Evolutionary conservation across 768 basidiomycete genomes (phyloP).

Genomic region (Boletus sp.): DNA sequence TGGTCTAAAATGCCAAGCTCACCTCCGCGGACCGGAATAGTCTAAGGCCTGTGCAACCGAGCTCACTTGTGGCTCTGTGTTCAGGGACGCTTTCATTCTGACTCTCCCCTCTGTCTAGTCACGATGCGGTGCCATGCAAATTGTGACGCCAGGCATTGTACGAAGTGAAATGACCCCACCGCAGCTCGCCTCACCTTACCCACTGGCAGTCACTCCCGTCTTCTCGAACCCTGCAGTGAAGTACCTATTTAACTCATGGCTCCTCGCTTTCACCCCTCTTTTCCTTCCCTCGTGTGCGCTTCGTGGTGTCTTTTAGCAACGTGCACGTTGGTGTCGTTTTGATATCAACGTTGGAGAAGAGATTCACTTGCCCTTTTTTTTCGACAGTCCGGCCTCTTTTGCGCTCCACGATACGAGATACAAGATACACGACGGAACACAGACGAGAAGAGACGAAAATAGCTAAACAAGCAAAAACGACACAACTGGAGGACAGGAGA

Average conservation of each 20-base stretch:
- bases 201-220: neutral
- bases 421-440: neutral
- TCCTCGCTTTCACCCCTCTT: neutral
- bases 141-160: constrained; percentile 1
- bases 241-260: constrained; percentile 13
- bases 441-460: neutral
- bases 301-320: constrained; percentile 1
- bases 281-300: constrained; percentile 12
- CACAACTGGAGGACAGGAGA: neutral
- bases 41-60: too few species aligned
- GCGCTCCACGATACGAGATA: neutral
- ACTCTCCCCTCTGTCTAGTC: neutral
- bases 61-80: neutral
- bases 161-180: constrained; percentile 2
- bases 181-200: constrained; percentile 21
- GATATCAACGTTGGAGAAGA: constrained; percentile 8
- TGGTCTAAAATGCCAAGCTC: neutral
- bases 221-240: constrained; percentile 8
- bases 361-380: neutral
- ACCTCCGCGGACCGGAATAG: neutral
- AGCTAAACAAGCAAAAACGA: neutral
- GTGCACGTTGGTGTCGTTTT: neutral
- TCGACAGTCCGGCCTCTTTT: neutral
- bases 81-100: constrained; percentile 23
- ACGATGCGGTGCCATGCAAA: constrained; percentile 12